A percentile compares a stretch with the other conserved stretches of the same genome.
These are phyloP conservation scores for Bretschneidera sinensis DNA, from an alignment of 345 rosid species.

Conservation along the genomic window DNA sequence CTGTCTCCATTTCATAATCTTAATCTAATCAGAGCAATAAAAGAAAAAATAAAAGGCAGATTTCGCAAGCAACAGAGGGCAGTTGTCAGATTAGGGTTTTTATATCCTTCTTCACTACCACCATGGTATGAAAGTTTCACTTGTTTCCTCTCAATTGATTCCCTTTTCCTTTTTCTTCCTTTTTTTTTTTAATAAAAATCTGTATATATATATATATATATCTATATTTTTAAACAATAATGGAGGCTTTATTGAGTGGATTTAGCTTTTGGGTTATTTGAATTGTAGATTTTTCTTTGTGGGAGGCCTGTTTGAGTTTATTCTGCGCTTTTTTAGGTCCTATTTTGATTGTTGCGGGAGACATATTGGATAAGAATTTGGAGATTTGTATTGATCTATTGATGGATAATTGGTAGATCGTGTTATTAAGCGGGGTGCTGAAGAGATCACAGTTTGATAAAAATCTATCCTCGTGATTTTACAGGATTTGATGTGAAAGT, in stretches of 20 bases:
- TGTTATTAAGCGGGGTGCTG: conserved; percentile 16
- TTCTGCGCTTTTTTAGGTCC: too few species aligned
- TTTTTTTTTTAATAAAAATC: neutral
- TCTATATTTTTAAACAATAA: neutral
- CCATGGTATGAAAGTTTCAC: conserved; percentile 30
- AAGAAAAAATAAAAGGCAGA: neutral
- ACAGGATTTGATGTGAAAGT: conserved; percentile 12
- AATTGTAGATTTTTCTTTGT: conserved; percentile 4
- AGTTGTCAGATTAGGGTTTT: conserved; percentile 28
- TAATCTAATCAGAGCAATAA: too few species aligned
- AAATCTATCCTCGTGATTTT: conserved; percentile 5
- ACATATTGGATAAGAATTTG: conserved; percentile 3
- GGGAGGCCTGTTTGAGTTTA: too few species aligned
- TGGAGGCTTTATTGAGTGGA: conserved; percentile 17
- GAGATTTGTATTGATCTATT: conserved; percentile 36
- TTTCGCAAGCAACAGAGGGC: neutral
- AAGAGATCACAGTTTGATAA: conserved; percentile 13
- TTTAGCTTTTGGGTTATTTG: conserved; percentile 24
- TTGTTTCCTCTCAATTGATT: conserved; percentile 12
- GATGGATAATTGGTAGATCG: conserved; percentile 19
- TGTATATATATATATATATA: neutral
- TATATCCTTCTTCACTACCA: neutral
- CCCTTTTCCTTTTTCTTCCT: neutral
- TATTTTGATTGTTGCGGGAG: conserved; percentile 13
- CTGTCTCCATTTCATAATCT: neutral